Evolutionary conservation across 2,329 filamentous ascomycete genomes (phyloP), one percentile per base, ranked within the genome.

Genomic region (Periconia sp.): DNA sequence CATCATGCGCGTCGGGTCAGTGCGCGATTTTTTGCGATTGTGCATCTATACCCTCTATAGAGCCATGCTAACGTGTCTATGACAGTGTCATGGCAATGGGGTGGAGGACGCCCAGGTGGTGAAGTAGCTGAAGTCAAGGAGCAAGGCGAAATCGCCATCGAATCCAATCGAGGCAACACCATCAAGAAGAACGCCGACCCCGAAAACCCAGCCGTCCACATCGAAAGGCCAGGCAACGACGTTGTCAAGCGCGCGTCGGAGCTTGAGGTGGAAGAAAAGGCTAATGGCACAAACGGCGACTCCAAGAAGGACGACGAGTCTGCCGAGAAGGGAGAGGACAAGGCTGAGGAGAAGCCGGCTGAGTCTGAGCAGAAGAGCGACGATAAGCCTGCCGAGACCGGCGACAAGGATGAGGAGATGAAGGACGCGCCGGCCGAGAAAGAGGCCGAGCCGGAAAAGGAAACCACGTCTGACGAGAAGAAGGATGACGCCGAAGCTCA

Each of bases 81-180:
- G 52, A n/a, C 35, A 88, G 85, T 87, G 63, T 84, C 83, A 54
- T 87, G 85, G 85, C 78, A 80, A 66, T 87, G 83, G 83, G 77
- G 78, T 53, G 76, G 78, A 53, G 78, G 80, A 52, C 73, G 79
- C 19, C 85, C 85, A 1, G 75, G 76, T 48, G 86, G 85, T 52
- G 80, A 76, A 44, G 84, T 84, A 50, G 78, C 78, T 54, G 82
- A 78, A 43, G 84, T 84, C 51, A 80, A 84, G 70, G 77, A 80
- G 30, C 73, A 85, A 37, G 85, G 84, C 70, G 80, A 85, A 63
- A 73, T 87, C 48, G 77, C 82, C 47, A 84, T 88, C 63, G 78
- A 82, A 63, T 83, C 84, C 42, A 81, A 87, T 65, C 76, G 76
- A 47, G 85, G 85, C 61, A 88, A 88, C 69, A 84, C 80, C 27